Percentiles rank a stretch among this genome's conserved stretches.
phyloP scores from a whole-genome alignment of 495 filamentous ascomycete species.

The Amphirosellinia nigrospora region DNA sequence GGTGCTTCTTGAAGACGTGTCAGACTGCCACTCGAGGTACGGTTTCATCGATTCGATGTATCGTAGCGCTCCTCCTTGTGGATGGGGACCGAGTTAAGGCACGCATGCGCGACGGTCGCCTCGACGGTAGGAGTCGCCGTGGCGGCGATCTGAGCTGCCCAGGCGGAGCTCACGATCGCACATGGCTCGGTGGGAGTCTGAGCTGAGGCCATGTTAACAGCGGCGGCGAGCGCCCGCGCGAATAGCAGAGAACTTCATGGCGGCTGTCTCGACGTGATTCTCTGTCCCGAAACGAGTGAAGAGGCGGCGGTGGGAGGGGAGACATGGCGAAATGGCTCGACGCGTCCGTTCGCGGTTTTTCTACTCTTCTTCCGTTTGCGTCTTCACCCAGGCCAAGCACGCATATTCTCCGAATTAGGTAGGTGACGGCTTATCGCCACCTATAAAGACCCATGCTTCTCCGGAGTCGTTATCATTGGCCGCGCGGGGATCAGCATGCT shows the following conservation, averaged over 20 bases:
- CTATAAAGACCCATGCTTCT: conserved; percentile 7
- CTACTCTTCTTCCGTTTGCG: conserved; percentile 1
- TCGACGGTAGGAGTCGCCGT: conserved; percentile 43
- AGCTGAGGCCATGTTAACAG: conserved; percentile 19
- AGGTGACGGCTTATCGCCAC: conserved; percentile 25
- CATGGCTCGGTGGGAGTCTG: conserved; percentile 41
- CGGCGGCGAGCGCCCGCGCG: conserved; percentile 24
- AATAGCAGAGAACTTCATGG: conserved; percentile 28
- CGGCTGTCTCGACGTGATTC: not conserved
- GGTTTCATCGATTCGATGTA: conserved; percentile 49
- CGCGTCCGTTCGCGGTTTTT: conserved; percentile 6
- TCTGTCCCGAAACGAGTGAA: conserved; percentile 13
- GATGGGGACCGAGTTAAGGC: conserved; percentile 54
- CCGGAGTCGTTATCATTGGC: conserved; percentile 12
- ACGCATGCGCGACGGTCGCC: conserved; percentile 50
- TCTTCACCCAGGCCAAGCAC: conserved; percentile 21
- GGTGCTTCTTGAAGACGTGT: conserved; percentile 47
- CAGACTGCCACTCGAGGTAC: conserved; percentile 55
- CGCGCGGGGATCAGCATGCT: not conserved
- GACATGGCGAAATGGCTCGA: not conserved
- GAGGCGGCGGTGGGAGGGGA: conserved; percentile 10
- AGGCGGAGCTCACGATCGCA: conserved; percentile 50
- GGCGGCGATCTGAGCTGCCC: conserved; percentile 42
- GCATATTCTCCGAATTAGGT: conserved; percentile 25
- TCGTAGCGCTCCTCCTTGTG: conserved; percentile 46